phyloP scores from a whole-genome alignment of 129 eudicot species.

The Pittosporum tobira region DNA sequence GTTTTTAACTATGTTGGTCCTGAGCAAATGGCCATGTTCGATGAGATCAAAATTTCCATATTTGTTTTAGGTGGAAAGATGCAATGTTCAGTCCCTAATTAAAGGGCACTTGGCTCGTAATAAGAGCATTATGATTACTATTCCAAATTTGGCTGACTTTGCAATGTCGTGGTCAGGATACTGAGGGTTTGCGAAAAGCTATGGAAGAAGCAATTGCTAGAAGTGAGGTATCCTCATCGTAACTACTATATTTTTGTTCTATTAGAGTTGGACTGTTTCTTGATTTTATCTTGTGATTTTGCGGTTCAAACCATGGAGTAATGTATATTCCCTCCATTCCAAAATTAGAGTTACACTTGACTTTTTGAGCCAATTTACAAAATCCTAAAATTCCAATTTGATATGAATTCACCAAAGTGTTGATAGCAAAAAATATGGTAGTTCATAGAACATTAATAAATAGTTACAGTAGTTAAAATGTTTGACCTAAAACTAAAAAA shows the following conservation, averaged over 20 bases:
- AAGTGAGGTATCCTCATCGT: slow-evolving; percentile 43
- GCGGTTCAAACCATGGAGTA: too few species aligned
- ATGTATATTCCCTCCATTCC: too few species aligned
- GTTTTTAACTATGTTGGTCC: not conserved
- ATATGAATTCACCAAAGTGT: too few species aligned
- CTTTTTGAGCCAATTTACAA: too few species aligned
- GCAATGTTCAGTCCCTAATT: not conserved
- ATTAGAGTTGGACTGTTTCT: not conserved
- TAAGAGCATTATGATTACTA: slow-evolving; percentile 18
- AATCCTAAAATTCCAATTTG: too few species aligned
- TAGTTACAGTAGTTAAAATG: too few species aligned
- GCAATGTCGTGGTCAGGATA: slow-evolving; percentile 63
- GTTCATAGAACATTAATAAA: too few species aligned
- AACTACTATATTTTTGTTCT: too few species aligned
- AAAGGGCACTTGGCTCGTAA: slow-evolving; percentile 6
- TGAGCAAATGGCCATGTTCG: not conserved
- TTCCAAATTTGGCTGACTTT: slow-evolving; percentile 42
- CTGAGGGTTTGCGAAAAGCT: slow-evolving; percentile 53
- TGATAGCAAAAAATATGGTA: too few species aligned
- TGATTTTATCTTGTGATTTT: too few species aligned
- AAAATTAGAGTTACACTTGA: too few species aligned
- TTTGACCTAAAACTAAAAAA: too few species aligned
- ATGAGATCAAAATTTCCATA: not conserved
- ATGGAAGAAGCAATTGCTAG: slow-evolving; percentile 66
- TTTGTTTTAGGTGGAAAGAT: not conserved